phyloP scores from a whole-genome alignment of 331 rosid genomes.

The Erythrophleum ivorense region DNA sequence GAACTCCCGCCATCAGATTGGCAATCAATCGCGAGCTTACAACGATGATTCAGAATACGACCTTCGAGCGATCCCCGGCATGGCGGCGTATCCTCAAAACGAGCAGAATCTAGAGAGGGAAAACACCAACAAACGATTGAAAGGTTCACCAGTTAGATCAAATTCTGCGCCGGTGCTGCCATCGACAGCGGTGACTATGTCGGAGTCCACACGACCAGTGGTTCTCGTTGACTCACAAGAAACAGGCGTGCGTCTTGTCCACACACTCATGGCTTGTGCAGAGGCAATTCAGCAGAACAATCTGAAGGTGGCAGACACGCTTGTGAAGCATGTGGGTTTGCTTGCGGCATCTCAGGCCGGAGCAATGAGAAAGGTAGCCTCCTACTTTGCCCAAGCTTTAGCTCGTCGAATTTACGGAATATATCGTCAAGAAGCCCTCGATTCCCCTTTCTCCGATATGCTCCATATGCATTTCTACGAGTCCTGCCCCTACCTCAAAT shows the following conservation, averaged over 20 bases:
- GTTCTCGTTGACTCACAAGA: conserved; percentile 65
- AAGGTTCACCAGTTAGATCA: conserved; percentile 32
- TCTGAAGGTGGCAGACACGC: conserved; percentile 55
- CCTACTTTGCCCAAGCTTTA: conserved; percentile 64
- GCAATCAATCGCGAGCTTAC: conserved; percentile 25
- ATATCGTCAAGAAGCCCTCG: conserved; percentile 43
- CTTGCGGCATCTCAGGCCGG: conserved; percentile 63
- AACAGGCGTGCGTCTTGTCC: conserved; percentile 64
- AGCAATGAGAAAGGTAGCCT: conserved; percentile 71
- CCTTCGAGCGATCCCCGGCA: conserved; percentile 67
- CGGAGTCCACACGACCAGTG: conserved; percentile 51
- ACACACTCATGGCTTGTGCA: conserved; percentile 71
- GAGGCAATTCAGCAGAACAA: conserved; percentile 63
- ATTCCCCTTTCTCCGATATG: conserved; percentile 48
- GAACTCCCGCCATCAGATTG: conserved; percentile 28
- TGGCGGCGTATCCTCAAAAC: conserved; percentile 54
- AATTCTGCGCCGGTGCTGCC: not conserved
- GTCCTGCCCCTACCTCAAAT: conserved; percentile 71
- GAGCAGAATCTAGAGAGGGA: conserved; percentile 6
- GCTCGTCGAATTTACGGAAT: conserved; percentile 58
- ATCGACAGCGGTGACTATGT: not conserved
- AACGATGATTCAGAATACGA: conserved; percentile 65
- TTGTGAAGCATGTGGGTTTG: conserved; percentile 54
- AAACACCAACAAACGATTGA: conserved; percentile 43
- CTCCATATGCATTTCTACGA: conserved; percentile 71